A percentile compares a stretch with the other conserved stretches of the same genome.
These are phyloP conservation scores for Prunus yedoensis DNA, from an alignment of 331 rosid species.

Conservation along the genomic window DNA sequence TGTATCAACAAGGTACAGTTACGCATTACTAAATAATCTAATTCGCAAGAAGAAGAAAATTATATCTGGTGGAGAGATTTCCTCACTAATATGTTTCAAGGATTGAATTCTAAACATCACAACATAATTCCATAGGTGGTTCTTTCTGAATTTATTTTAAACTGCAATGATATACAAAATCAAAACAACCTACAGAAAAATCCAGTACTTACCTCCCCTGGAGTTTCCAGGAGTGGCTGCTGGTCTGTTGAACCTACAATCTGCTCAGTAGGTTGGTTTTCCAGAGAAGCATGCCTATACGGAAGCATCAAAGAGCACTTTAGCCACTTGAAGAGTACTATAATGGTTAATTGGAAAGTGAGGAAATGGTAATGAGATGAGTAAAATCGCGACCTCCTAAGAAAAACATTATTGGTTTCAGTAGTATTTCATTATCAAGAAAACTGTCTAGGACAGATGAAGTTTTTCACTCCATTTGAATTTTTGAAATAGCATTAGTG, in stretches of 20 bases:
- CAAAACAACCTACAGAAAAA: neutral
- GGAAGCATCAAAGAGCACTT: constrained; percentile 19
- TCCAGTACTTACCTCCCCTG: constrained; percentile 72
- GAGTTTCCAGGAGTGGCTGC: constrained; percentile 90
- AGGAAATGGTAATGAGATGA: neutral
- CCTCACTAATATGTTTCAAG: constrained; percentile 14
- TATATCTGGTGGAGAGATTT: constrained; percentile 1
- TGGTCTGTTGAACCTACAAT: constrained; percentile 63
- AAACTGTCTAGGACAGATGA: constrained; percentile 24
- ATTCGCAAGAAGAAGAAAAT: constrained; percentile 13
- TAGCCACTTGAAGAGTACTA: constrained; percentile 25
- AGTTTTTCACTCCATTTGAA: constrained; percentile 17
- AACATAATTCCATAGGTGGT: neutral
- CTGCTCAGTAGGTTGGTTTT: constrained; percentile 48
- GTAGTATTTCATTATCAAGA: neutral
- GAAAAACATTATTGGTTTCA: constrained; percentile 2
- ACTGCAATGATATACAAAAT: neutral
- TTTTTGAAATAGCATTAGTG: constrained; percentile 14
- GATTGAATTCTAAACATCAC: constrained; percentile 14
- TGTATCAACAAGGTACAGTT: neutral
- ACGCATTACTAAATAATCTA: too few species aligned
- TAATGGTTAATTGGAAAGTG: constrained; percentile 7
- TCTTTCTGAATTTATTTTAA: neutral
- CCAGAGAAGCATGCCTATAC: constrained; percentile 49
- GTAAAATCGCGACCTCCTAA: neutral